Conservation (phyloP, 2,329 filamentous ascomycete genomes). For the Sporothrix sp. region DNA sequence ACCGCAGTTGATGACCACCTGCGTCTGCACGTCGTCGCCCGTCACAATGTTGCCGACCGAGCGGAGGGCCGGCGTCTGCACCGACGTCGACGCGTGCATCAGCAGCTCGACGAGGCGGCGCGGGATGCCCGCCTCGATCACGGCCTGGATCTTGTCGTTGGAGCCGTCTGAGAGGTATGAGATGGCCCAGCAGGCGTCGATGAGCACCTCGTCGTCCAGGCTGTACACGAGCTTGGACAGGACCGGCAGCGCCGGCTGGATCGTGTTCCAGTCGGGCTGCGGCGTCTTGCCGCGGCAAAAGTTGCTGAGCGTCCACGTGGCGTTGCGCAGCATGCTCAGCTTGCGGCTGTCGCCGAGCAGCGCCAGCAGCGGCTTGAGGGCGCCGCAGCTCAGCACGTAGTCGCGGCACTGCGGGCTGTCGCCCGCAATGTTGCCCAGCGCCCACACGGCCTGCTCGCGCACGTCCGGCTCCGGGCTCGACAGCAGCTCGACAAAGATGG, state of each 20-base stretch:
- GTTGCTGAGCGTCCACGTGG: conserved; percentile 98
- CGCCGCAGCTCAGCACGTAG: conserved; percentile 86
- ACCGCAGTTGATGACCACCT: conserved; percentile 98
- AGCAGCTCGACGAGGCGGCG: conserved; percentile 92
- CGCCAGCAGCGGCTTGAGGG: conserved; percentile 78
- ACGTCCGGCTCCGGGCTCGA: conserved; percentile 96
- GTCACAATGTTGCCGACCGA: conserved; percentile 99
- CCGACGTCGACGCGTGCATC: conserved; percentile 96
- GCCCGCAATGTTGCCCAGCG: conserved; percentile 95
- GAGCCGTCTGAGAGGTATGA: conserved; percentile 96
- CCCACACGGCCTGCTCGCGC: conserved; percentile 96
- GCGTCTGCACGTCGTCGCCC: conserved; percentile 95
- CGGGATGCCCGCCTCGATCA: conserved; percentile 96
- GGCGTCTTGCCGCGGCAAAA: conserved; percentile 99
- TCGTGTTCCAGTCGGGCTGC: conserved; percentile 95
- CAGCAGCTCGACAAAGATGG: conserved; percentile 95
- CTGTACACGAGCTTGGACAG: conserved; percentile 97
- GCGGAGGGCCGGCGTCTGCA: conserved; percentile 92
- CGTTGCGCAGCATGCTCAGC: conserved; percentile 97
- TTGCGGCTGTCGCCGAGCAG: conserved; percentile 96
- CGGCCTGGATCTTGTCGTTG: conserved; percentile 98
- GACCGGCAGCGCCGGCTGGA: conserved; percentile 86
- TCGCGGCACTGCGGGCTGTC: conserved; percentile 96
- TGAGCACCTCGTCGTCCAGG: conserved; percentile 93
- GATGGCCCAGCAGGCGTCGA: conserved; percentile 99